Percentiles rank a stretch among this genome's conserved stretches.
phyloP scores from a whole-genome alignment of 345 rosid species.

The Citrus cavaleriei region DNA sequence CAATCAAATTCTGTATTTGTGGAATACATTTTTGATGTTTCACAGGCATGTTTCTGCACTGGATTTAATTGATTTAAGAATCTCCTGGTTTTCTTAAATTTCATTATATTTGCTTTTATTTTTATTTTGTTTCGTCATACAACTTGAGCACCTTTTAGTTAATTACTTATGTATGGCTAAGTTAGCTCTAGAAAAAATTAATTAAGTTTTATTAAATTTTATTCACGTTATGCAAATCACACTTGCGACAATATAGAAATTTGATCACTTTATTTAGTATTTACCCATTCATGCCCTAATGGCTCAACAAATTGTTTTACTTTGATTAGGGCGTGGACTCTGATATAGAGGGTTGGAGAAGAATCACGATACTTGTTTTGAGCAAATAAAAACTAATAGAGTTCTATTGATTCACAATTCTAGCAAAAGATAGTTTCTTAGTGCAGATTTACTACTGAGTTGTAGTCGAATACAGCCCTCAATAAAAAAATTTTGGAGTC shows the following conservation, averaged over 20 bases:
- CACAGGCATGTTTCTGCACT: slow-evolving; percentile 58
- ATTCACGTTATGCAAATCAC: not conserved
- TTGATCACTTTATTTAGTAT: not conserved
- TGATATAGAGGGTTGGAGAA: not conserved
- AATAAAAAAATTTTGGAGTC: not conserved
- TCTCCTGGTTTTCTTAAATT: not conserved
- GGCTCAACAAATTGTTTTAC: not conserved
- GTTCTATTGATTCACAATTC: not conserved
- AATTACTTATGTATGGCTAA: not conserved
- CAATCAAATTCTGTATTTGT: slow-evolving; percentile 59
- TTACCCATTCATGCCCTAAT: not conserved
- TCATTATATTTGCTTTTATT: not conserved
- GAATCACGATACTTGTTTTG: not conserved
- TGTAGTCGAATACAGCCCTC: not conserved
- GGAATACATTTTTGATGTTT: slow-evolving; percentile 75
- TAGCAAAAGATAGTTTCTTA: not conserved
- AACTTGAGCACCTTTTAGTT: not conserved
- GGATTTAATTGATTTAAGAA: not conserved
- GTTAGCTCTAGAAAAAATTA: not conserved
- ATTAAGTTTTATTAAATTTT: too few species aligned
- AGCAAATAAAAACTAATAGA: not conserved
- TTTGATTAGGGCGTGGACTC: not conserved
- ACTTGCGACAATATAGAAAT: not conserved
- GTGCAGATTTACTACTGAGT: not conserved
- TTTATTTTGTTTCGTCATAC: not conserved